These are phyloP conservation scores for Rhizoclosmatium globosum DNA, from an alignment of 192 early-diverging fungal genomes.

Conservation along the genomic window DNA sequence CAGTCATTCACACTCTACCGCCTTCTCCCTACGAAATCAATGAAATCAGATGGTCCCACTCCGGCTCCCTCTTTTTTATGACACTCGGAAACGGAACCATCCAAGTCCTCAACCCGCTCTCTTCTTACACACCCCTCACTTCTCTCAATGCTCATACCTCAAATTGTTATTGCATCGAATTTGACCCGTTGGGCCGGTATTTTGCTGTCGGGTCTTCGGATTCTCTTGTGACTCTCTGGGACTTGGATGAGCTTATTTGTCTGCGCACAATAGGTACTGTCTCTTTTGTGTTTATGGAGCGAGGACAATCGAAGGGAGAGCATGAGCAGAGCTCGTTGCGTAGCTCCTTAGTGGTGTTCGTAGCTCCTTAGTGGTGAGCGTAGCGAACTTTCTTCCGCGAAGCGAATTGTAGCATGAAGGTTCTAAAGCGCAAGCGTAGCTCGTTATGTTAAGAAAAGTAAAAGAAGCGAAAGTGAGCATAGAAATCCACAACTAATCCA, in stretches of 20 bases:
- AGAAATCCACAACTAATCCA: too few relatives aligned
- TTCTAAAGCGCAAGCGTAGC: too few relatives aligned
- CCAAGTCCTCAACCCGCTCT: constrained; percentile 72
- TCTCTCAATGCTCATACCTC: constrained; percentile 76
- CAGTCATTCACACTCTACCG: constrained; percentile 31
- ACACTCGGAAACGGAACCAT: constrained; percentile 81
- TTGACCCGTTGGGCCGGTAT: constrained; percentile 82
- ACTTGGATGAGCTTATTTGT: constrained; percentile 69
- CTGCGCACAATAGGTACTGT: constrained; percentile 65
- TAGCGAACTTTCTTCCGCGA: too few relatives aligned
- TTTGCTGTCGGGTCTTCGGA: constrained; percentile 83
- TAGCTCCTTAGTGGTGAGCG: too few relatives aligned
- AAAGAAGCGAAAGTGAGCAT: too few relatives aligned
- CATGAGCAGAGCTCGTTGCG: too few relatives aligned
- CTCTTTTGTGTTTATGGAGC: too few relatives aligned
- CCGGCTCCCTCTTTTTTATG: constrained; percentile 76
- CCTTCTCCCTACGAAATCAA: constrained; percentile 69
- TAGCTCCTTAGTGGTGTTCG: too few relatives aligned
- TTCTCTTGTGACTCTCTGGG: constrained; percentile 79
- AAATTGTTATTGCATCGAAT: constrained; percentile 82
- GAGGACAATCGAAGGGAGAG: too few relatives aligned
- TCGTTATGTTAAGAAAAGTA: too few relatives aligned
- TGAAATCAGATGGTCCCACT: constrained; percentile 82
- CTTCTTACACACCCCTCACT: constrained; percentile 60
- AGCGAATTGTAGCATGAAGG: too few relatives aligned